Conservation (phyloP, 2,329 filamentous ascomycete genomes). For the Talaromyces amestolkiae region DNA sequence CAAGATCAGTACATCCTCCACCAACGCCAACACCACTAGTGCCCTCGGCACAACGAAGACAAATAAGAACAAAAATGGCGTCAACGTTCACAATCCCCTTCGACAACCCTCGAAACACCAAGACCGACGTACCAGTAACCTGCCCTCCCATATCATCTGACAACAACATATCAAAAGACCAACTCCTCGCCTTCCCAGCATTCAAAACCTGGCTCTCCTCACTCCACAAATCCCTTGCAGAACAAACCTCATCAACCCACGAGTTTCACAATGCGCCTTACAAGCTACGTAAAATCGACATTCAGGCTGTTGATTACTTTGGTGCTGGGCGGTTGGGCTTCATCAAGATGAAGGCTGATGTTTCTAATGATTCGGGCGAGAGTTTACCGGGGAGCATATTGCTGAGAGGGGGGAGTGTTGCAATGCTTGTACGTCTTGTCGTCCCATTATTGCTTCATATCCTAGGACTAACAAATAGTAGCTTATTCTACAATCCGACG, state of each 20-base stretch:
- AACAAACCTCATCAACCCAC: slow-evolving; percentile 48
- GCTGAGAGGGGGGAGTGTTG: slow-evolving; percentile 58
- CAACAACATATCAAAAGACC: slow-evolving; percentile 38
- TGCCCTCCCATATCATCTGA: slow-evolving; percentile 35
- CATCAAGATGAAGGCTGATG: slow-evolving; percentile 54
- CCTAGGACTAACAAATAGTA: slow-evolving; percentile 23
- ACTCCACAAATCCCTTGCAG: slow-evolving; percentile 48
- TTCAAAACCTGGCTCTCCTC: slow-evolving; percentile 56
- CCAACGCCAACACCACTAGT: background rate
- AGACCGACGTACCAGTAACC: slow-evolving; percentile 2
- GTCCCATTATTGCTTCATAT: background rate
- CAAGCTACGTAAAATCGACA: slow-evolving; percentile 50
- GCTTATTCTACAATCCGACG: slow-evolving; percentile 56
- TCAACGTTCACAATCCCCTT: slow-evolving; percentile 17
- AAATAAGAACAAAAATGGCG: background rate
- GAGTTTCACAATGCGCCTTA: slow-evolving; percentile 54
- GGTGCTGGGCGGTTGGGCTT: slow-evolving; percentile 52
- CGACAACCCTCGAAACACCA: background rate
- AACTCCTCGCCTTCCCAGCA: slow-evolving; percentile 52
- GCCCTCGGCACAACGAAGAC: background rate
- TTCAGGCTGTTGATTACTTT: slow-evolving; percentile 57
- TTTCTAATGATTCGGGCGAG: slow-evolving; percentile 53
- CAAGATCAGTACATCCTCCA: background rate
- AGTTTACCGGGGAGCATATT: slow-evolving; percentile 58
- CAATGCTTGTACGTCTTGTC: slow-evolving; percentile 50